These are phyloP conservation scores for Trichoderma atroviride DNA, from an alignment of 2,329 filamentous ascomycete species.

Conservation along the genomic window DNA sequence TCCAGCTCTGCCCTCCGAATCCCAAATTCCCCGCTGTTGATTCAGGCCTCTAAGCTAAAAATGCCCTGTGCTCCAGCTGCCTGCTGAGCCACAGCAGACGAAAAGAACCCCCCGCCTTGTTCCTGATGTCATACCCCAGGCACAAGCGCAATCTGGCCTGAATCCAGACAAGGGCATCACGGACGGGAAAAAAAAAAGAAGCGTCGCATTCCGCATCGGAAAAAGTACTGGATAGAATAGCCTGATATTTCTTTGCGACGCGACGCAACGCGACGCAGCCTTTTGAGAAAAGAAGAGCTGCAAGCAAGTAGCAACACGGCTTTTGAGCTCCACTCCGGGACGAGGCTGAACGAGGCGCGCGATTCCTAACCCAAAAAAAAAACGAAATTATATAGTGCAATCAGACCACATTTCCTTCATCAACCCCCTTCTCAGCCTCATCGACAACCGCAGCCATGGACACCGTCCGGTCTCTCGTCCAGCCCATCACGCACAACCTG, in stretches of 20 bases:
- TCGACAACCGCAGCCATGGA: slow-evolving; percentile 53
- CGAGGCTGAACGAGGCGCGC: background rate
- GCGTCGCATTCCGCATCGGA: slow-evolving; percentile 13
- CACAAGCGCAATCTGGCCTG: slow-evolving; percentile 28
- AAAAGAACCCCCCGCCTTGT: background rate
- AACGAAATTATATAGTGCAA: background rate
- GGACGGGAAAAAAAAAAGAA: background rate
- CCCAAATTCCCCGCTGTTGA: background rate
- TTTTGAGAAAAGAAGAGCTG: background rate
- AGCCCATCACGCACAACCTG: slow-evolving; percentile 72
- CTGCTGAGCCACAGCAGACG: slow-evolving; percentile 5
- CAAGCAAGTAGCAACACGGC: background rate
- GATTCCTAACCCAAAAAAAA: background rate
- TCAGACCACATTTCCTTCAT: background rate
- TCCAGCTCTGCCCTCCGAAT: slow-evolving; percentile 10
- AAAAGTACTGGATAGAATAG: background rate
- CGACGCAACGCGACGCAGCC: background rate
- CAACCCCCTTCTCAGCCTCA: slow-evolving; percentile 3
- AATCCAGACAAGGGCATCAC: slow-evolving; percentile 19
- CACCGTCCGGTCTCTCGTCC: slow-evolving; percentile 60
- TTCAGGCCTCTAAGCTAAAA: background rate
- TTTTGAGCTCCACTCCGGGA: background rate
- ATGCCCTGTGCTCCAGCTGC: background rate
- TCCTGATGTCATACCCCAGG: slow-evolving; percentile 26
- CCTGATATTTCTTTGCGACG: background rate